phyloP scores from a whole-genome alignment of 306 rosid species.

The Echinosophora koreensis region DNA sequence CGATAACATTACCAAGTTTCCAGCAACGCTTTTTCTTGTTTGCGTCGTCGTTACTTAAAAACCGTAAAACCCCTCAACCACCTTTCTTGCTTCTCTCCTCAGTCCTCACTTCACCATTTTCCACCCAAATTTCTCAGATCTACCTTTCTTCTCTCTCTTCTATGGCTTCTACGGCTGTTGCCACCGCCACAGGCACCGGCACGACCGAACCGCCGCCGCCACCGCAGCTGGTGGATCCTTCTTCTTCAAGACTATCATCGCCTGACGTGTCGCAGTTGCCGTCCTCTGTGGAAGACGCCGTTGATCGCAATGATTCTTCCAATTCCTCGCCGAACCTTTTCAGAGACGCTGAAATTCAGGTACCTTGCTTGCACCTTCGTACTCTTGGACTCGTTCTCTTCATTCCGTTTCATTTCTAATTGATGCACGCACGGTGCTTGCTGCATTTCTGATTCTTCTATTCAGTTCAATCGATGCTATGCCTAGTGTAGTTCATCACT shows the following conservation, averaged over 20 bases:
- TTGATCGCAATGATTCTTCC: constrained; percentile 59
- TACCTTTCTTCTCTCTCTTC: constrained; percentile 17
- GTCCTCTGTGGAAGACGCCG: constrained; percentile 36
- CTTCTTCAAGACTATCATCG: constrained; percentile 55
- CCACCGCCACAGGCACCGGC: constrained; percentile 47
- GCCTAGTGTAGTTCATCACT: neutral
- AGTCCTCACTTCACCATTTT: neutral
- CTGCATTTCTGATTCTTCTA: constrained; percentile 37
- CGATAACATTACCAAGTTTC: no score
- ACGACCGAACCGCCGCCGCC: constrained; percentile 56
- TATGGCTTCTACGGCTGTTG: constrained; percentile 47
- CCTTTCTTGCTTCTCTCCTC: neutral
- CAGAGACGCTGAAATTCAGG: constrained; percentile 66
- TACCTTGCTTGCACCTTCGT: constrained; percentile 15
- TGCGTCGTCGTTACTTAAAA: constrained; percentile 1
- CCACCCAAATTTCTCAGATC: constrained; percentile 32
- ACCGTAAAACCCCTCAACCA: constrained; percentile 44
- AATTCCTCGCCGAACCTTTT: constrained; percentile 54
- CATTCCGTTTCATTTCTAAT: neutral
- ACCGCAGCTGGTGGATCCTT: constrained; percentile 47
- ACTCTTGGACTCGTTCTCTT: neutral
- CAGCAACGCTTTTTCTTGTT: neutral
- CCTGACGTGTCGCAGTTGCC: constrained; percentile 45
- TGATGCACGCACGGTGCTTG: neutral
- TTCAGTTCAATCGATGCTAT: constrained; percentile 18